Base-by-base conservation (phyloP, 495 filamentous ascomycete species). In the Lasiosphaeria ovina region DNA sequence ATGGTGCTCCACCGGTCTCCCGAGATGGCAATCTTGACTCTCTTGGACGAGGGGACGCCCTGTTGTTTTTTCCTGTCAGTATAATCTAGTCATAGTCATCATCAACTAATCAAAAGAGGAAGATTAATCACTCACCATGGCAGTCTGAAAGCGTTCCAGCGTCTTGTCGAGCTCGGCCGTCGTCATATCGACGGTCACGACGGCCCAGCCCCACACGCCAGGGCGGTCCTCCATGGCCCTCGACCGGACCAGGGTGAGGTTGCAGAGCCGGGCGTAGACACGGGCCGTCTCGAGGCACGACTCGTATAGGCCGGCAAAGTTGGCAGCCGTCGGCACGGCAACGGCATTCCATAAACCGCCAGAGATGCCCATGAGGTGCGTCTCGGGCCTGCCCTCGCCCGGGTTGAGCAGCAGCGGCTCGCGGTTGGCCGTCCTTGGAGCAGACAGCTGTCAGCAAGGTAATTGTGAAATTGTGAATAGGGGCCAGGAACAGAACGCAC, bases 141-240 rank as follows among this genome's bases (percentile, higher is more conserved):
- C 24, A 2, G 24, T 24, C 49, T 51, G 49, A 24, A 51, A 51
- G n/a, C 32, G 49, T 5, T 51, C 49, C 16, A 51, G n/a, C 10
- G 49, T 24, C 16, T 24, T 10, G n/a, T 24, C n/a, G 11, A 51
- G 49, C 16, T 51, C 49, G 31, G n/a, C 5, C 4, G 49, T 14
- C 10, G 49, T 17, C 4, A 51, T 51, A 8, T 24, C 49, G 24
- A 24, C 24, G 24, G 24, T 24, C 31, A 51, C 16, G 10, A 51
- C 49, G 4, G 49, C 49, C 49, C 49, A 51, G n/a, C 49, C 49
- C 49, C 49, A 51, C 9, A 33, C n/a, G 3, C 49, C 49, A 4
- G 49, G 49, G 4, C 32, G n/a, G 16, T 51, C 49, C 32, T 51
- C 49, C 49, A 51, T 10, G 11, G 49, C 11, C 49, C 49, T 24